Evolutionary conservation across 2,329 filamentous ascomycete species (phyloP).

Genomic region (Thielaviopsis ethacetica): DNA sequence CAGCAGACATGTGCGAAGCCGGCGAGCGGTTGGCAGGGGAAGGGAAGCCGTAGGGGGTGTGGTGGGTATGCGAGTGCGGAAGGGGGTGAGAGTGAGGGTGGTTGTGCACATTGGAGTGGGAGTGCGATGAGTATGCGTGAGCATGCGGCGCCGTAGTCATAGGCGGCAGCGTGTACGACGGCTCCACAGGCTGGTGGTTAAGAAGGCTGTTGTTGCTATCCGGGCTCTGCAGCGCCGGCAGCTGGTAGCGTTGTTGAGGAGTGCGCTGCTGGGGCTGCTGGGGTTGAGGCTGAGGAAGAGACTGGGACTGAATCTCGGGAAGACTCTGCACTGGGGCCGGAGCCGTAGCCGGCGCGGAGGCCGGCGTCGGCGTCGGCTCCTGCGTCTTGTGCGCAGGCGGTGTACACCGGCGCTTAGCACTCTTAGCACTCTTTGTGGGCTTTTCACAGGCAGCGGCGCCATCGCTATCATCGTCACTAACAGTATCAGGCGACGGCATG

Average conservation of each 20-base stretch:
- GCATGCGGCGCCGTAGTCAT: not conserved
- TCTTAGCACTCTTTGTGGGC: not conserved
- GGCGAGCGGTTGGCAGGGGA: not conserved
- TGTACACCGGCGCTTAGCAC: not conserved
- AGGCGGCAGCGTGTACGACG: not conserved
- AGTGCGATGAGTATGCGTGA: not conserved
- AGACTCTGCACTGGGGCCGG: not conserved
- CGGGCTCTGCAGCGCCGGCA: constrained; percentile 1
- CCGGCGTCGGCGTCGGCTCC: not conserved
- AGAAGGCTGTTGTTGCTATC: not conserved
- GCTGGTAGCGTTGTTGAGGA: constrained; percentile 4
- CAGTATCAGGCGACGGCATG: constrained; percentile 12
- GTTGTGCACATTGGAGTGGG: not conserved
- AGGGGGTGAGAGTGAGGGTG: not conserved
- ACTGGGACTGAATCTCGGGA: not conserved
- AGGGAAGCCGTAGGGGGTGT: not conserved
- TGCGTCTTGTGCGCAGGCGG: not conserved
- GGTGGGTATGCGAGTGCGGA: not conserved
- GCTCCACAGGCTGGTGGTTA: not conserved
- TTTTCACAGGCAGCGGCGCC: not conserved
- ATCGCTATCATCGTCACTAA: constrained; percentile 10
- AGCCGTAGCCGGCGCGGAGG: not conserved
- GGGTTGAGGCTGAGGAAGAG: not conserved
- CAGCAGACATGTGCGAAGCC: constrained; percentile 12
- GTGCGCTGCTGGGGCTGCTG: not conserved